phyloP scores from a whole-genome alignment of 2,329 filamentous ascomycete genomes.

The Bipolaris gigantea region DNA sequence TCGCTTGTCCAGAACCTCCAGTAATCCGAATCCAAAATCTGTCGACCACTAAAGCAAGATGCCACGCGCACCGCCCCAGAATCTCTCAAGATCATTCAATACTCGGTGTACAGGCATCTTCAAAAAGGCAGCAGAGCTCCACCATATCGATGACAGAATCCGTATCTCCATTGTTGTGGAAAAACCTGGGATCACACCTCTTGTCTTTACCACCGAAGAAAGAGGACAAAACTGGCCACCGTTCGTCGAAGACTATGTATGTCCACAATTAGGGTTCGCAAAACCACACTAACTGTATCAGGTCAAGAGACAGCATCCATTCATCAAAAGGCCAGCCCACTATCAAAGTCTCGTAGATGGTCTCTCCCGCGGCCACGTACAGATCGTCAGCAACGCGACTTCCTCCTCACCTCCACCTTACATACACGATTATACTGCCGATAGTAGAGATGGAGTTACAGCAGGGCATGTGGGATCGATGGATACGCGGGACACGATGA shows the following conservation, averaged over 20 bases:
- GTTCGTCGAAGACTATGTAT: background rate
- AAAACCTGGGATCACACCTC: background rate
- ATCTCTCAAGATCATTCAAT: background rate
- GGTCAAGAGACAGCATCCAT: background rate
- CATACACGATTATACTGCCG: background rate
- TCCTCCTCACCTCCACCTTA: background rate
- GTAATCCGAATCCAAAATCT: no score
- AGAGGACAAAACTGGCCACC: background rate
- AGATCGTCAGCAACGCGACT: background rate
- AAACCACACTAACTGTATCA: no score
- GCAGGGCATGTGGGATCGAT: no score
- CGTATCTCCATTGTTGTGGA: background rate
- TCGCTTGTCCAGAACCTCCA: no score
- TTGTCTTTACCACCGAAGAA: background rate
- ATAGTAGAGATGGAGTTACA: no score
- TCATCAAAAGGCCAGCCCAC: background rate
- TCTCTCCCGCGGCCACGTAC: background rate
- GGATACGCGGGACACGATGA: no score
- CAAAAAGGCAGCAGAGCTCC: background rate
- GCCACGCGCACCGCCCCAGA: background rate
- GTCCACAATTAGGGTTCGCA: no score
- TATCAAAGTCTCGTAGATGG: background rate
- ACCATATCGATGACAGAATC: background rate
- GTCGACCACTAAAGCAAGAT: no score
- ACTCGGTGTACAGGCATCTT: background rate